Evolutionary conservation across 2,329 filamentous ascomycete genomes (phyloP).

Genomic region (Pleoardoris graminearum): DNA sequence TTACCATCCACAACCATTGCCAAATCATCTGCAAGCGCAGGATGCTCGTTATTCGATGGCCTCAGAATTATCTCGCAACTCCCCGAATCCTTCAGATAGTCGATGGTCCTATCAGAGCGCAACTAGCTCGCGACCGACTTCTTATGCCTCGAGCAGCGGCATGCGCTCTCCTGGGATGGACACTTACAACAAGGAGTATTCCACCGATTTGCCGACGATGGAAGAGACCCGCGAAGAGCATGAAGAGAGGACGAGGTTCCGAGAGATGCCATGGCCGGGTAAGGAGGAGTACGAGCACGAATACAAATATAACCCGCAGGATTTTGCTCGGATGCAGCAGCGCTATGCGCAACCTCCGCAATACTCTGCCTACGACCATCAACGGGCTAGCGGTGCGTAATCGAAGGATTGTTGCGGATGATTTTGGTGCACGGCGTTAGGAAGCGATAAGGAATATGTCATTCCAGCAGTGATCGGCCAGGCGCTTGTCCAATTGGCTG

Average conservation of each 20-base stretch:
- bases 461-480: neutral
- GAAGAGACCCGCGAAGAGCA: conserved; percentile 41
- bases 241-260: conserved; percentile 18
- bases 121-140: conserved; percentile 38
- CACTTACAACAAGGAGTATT: conserved; percentile 33
- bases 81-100: conserved; percentile 32
- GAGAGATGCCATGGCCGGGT: conserved; percentile 19
- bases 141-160: conserved; percentile 43
- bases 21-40: conserved; percentile 31
- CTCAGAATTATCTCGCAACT: conserved; percentile 28
- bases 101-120: conserved; percentile 41
- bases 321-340: conserved; percentile 30
- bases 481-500: conserved; percentile 4
- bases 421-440: neutral
- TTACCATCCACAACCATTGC: conserved; percentile 41
- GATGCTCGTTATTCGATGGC: conserved; percentile 27
- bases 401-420: neutral
- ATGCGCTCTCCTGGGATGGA: conserved; percentile 41
- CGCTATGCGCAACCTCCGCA: conserved; percentile 19
- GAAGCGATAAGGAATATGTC: neutral
- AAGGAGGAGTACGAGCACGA: conserved; percentile 18
- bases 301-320: conserved; percentile 43
- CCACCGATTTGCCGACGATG: conserved; percentile 41
- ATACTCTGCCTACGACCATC: conserved; percentile 20
- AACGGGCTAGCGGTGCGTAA: conserved; percentile 4